Conservation (phyloP, 2,329 filamentous ascomycete species). For the Akanthomyces muscarius region DNA sequence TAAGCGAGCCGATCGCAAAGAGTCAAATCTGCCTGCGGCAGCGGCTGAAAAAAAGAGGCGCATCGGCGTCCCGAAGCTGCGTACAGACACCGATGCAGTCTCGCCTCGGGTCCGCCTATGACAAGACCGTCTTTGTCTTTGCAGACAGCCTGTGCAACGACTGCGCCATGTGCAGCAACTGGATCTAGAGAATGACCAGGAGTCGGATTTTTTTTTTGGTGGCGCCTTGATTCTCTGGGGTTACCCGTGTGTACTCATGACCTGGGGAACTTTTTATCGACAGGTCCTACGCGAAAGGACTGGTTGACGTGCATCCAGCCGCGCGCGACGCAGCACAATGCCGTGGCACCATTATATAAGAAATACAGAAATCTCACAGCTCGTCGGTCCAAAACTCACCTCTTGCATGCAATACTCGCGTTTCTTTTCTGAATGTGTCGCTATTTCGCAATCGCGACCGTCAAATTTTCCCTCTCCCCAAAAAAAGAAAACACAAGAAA, state of each 20-base stretch:
- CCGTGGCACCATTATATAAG: background rate
- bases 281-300: background rate
- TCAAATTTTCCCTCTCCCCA: background rate
- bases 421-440: too few species aligned
- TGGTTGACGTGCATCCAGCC: background rate
- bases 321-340: constrained; percentile 1
- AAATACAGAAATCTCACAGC: background rate
- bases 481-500: background rate
- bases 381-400: background rate
- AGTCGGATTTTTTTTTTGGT: background rate
- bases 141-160: background rate
- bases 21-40: background rate
- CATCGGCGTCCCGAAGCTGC: background rate
- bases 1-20: background rate
- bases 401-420: background rate
- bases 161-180: constrained; percentile 4
- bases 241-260: background rate
- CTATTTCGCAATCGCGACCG: too few species aligned
- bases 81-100: background rate
- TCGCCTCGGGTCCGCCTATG: background rate
- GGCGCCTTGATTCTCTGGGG: background rate
- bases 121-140: background rate
- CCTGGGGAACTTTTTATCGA: background rate
- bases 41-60: background rate
- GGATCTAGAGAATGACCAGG: background rate